Evolutionary conservation across 768 basidiomycete species (phyloP), one percentile per base, ranked within the genome.

Genomic region (Podaxis sp.): DNA sequence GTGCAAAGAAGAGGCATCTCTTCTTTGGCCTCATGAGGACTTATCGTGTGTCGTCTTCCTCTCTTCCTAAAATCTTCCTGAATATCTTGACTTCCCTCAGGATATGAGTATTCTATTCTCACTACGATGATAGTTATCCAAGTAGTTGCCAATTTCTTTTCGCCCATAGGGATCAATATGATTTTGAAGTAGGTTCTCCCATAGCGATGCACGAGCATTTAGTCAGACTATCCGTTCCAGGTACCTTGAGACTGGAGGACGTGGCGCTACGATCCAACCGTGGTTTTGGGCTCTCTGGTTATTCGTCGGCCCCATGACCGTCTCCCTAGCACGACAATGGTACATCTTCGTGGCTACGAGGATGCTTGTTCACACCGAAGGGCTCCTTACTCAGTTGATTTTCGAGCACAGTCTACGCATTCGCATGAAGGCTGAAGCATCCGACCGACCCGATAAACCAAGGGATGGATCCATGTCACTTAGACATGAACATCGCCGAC

Each of bases 321-420:
- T n/a, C 27, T 66, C 43, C 1, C 36, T 65, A 49, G 79, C 2
- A 59, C 74, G 49, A 71, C 66, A 25, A 74, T 79, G 0, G 61
- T 72, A 17, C 63, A 80, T 50, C 73, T 74, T 58, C 80, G 80
- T 15, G 75, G 80, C 73, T 71, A 85, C 80, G 0, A 72, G 83
- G 4, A 73, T 75, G 11, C 67, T 81, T 24, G 80, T 84, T 17
- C 82, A 80, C 4, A 66, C 73, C 3, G 85, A 89, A 68, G 79
- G 70, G 11, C 69, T 80, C 37, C 65, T 79, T 57, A 77, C 77
- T 0, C 74, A 80, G 58, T 71, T 79, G 13, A 64, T 79, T 37
- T 77, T 79, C 40, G 77, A 78, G 49, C 77, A 79, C 54, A 72
- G 76, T 3, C 77, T 92, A 9, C 79, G 85, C 33, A 81, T 90